phyloP scores from a whole-genome alignment of 441 rosid species.

The Breynia disticha region DNA sequence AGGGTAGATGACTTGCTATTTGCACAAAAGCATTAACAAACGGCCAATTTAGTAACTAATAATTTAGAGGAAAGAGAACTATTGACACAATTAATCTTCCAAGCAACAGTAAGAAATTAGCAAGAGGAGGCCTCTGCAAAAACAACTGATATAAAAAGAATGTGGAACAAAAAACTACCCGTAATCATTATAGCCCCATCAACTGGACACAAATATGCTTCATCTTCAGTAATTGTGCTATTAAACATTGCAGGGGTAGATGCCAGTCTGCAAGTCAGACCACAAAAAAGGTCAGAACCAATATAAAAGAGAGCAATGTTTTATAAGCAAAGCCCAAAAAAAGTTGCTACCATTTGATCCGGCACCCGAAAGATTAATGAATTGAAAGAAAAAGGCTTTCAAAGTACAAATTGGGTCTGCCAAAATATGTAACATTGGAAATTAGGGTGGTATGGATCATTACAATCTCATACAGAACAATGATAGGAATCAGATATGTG shows the following conservation, averaged over 20 bases:
- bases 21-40: constrained; percentile 20
- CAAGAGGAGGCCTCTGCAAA: constrained; percentile 4
- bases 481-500: not conserved
- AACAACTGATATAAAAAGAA: not conserved
- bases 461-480: not conserved
- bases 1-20: constrained; percentile 99
- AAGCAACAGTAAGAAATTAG: constrained; percentile 2
- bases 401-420: not conserved
- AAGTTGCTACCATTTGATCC: not conserved
- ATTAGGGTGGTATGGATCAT: not conserved
- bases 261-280: constrained; percentile 46
- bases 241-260: constrained; percentile 99
- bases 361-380: not conserved
- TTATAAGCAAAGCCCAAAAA: not conserved
- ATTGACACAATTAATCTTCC: not conserved
- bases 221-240: constrained; percentile 73
- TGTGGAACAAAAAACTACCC: constrained; percentile 43
- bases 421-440: not conserved
- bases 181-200: constrained; percentile 99
- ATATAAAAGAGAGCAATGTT: not conserved
- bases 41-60: constrained; percentile 14
- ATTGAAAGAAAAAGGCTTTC: not conserved
- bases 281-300: not conserved
- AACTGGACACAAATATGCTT: constrained; percentile 66
- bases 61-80: not conserved